These are phyloP conservation scores for Withania somnifera DNA, from an alignment of 305 asterid species.

Conservation along the genomic window DNA sequence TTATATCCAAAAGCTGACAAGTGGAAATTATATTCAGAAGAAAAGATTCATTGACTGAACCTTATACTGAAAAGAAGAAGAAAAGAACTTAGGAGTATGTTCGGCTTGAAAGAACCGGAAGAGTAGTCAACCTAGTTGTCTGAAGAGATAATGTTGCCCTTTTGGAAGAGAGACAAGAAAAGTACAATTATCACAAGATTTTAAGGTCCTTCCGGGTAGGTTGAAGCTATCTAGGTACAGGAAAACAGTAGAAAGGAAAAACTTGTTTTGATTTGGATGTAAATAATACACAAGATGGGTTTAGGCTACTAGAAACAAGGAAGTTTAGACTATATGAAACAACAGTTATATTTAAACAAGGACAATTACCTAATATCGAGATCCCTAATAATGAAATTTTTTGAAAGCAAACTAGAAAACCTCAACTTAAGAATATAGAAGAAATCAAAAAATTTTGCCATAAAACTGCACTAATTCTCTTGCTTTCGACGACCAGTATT, in stretches of 20 bases:
- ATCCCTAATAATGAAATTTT: background rate
- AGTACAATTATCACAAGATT: background rate
- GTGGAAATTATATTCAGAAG: background rate
- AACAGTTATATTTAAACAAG: background rate
- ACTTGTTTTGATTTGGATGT: background rate
- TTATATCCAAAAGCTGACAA: background rate
- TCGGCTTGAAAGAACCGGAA: background rate
- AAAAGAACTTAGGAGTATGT: background rate
- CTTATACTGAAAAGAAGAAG: background rate
- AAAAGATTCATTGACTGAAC: background rate
- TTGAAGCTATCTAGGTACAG: background rate
- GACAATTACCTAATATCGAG: background rate
- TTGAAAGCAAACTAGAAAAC: background rate
- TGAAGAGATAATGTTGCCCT: background rate
- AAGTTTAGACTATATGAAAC: background rate
- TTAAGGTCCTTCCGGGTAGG: background rate
- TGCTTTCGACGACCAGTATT: background rate
- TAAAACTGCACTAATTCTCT: background rate
- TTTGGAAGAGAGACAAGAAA: background rate
- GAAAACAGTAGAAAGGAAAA: background rate
- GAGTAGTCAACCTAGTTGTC: background rate
- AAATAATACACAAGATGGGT: background rate
- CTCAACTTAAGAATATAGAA: background rate
- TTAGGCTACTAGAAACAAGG: background rate
- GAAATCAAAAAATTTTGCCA: background rate